Evolutionary conservation across 164 flowering plant species (phyloP).

Genomic region (Magnolia officinalis): DNA sequence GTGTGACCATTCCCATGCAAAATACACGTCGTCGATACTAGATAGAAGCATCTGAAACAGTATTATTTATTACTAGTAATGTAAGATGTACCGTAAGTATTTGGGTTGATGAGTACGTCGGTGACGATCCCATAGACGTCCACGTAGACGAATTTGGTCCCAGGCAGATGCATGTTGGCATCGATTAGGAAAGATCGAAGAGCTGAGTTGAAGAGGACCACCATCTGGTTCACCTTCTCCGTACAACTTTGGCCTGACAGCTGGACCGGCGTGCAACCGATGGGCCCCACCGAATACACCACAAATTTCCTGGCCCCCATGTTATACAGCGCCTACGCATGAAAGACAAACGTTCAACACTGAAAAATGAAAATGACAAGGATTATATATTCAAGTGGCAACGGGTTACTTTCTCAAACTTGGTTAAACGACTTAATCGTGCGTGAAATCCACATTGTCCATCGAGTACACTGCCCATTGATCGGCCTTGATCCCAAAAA

Average conservation of each 20-base stretch:
- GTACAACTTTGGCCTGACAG: conserved; percentile 8
- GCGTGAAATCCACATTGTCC: no score
- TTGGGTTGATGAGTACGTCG: conserved; percentile 12
- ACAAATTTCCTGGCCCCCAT: conserved; percentile 11
- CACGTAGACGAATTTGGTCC: conserved; percentile 1
- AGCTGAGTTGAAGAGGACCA: conserved; percentile 18
- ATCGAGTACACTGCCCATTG: no score
- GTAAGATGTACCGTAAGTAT: conserved; percentile 7
- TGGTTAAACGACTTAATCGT: no score
- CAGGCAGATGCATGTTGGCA: conserved; percentile 9
- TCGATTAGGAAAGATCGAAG: conserved; percentile 16
- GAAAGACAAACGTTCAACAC: no score
- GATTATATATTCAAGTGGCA: no score
- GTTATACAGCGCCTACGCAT: conserved; percentile 6
- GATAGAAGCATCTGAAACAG: no score
- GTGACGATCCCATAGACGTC: conserved; percentile 12
- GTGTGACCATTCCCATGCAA: not conserved
- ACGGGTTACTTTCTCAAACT: no score
- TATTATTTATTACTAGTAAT: no score
- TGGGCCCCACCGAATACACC: conserved; percentile 13
- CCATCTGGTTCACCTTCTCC: conserved; percentile 18
- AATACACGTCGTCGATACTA: not conserved
- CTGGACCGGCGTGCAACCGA: conserved; percentile 17
- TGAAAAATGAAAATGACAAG: no score
- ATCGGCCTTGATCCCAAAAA: no score